Evolutionary conservation across 805 yeast genomes (phyloP).

Genomic region (Yamadazyma kitorensis): DNA sequence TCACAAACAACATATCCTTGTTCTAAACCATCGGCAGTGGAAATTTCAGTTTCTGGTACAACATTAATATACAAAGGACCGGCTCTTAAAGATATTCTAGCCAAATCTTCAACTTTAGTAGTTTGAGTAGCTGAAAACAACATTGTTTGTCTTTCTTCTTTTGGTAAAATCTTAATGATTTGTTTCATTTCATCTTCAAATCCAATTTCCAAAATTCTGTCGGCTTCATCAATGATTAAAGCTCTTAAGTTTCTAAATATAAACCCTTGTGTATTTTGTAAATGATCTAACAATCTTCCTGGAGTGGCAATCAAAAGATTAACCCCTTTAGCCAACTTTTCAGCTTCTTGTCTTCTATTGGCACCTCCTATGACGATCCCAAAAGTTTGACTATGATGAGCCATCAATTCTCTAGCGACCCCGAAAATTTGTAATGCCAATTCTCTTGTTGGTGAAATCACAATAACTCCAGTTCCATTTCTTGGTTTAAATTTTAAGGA

Average conservation of each 20-base stretch:
- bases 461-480: conserved; percentile 96
- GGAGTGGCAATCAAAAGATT: conserved; percentile 95
- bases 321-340: conserved; percentile 89
- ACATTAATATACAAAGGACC: conserved; percentile 95
- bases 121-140: conserved; percentile 99
- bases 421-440: conserved; percentile 97
- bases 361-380: conserved; percentile 99
- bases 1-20: conserved; percentile 99
- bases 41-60: conserved; percentile 73
- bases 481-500: conserved; percentile 93
- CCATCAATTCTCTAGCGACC: conserved; percentile 93
- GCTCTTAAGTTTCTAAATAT: conserved; percentile 94
- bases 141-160: conserved; percentile 93
- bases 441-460: conserved; percentile 97
- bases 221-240: conserved; percentile 95
- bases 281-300: conserved; percentile 93
- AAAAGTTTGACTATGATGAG: conserved; percentile 84
- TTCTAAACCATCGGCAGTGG: conserved; percentile 96
- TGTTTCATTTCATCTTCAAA: conserved; percentile 99
- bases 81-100: conserved; percentile 89
- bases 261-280: conserved; percentile 93
- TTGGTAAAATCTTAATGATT: conserved; percentile 89
- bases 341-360: conserved; percentile 96
- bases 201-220: conserved; percentile 94
- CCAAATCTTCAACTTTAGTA: conserved; percentile 96